Percentiles rank a stretch among this genome's conserved stretches.
Evolutionary conservation across 768 basidiomycete genomes (phyloP).

Genomic region (Rhodotorula kratochvilovae): DNA sequence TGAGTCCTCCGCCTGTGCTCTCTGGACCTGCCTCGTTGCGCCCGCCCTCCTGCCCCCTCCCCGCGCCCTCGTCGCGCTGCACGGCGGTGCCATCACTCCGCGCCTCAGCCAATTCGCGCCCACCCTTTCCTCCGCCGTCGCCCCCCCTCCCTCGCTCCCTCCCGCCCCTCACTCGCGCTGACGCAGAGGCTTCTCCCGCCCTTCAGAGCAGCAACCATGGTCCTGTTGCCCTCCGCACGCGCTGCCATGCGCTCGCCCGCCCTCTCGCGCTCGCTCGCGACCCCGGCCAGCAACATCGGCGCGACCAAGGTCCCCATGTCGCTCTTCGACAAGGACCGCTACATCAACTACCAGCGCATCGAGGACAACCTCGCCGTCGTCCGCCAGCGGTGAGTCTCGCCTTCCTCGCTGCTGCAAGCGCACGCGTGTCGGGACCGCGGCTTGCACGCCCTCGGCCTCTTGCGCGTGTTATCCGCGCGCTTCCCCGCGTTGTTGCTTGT

Average conservation of each 20-base stretch:
- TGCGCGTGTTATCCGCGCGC: no score
- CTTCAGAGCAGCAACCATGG: conserved; percentile 72
- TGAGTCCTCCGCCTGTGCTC: no score
- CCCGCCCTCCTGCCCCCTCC: no score
- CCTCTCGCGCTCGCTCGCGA: conserved; percentile 36
- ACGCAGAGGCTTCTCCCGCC: neutral
- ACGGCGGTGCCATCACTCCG: conserved; percentile 55
- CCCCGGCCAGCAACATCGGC: conserved; percentile 37
- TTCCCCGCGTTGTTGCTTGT: neutral
- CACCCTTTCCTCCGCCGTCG: neutral
- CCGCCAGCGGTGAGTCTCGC: conserved; percentile 50
- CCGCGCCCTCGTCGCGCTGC: no score
- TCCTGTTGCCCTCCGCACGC: conserved; percentile 53
- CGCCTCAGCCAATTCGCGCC: neutral
- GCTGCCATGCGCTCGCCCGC: conserved; percentile 19
- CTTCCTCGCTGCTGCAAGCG: neutral
- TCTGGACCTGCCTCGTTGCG: no score
- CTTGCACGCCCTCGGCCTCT: neutral
- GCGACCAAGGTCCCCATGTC: conserved; percentile 52
- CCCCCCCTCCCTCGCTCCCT: neutral
- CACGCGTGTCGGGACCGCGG: neutral
- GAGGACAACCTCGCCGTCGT: conserved; percentile 92
- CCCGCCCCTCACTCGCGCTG: neutral
- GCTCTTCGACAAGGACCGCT: conserved; percentile 47
- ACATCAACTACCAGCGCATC: conserved; percentile 63